Conservation (phyloP, 805 yeast genomes). For the Sugiyamaella floridensis region DNA sequence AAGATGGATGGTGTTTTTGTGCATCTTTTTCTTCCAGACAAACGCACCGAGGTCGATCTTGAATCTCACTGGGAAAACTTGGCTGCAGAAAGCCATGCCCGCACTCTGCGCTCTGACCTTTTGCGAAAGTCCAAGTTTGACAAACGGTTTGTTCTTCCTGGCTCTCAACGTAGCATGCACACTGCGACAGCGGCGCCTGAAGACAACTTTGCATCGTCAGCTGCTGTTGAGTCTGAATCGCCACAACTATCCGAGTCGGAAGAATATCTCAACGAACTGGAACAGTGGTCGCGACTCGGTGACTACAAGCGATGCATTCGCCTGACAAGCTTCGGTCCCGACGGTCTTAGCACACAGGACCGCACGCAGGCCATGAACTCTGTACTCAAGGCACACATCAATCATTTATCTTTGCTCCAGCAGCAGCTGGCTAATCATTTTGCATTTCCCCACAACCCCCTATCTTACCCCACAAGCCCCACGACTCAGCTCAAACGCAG, state of each 20-base stretch:
- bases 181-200: neutral
- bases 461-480: neutral
- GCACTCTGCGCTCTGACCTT: neutral
- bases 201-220: neutral
- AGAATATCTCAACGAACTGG: constrained; percentile 4
- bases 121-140: constrained; percentile 5
- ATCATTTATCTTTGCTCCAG: constrained; percentile 5
- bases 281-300: constrained; percentile 10
- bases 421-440: neutral
- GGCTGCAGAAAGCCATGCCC: neutral
- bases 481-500: constrained; percentile 2
- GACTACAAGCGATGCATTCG: constrained; percentile 13
- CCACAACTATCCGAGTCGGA: neutral
- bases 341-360: neutral
- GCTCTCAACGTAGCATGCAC: neutral
- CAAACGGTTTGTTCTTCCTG: constrained; percentile 4
- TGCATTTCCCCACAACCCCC: neutral
- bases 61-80: constrained; percentile 52
- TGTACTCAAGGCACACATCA: constrained; percentile 20
- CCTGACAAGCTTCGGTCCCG: constrained; percentile 4
- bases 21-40: constrained; percentile 65
- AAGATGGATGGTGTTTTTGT: constrained; percentile 54
- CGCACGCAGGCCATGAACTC: constrained; percentile 3
- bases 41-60: constrained; percentile 61
- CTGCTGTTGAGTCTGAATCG: neutral